phyloP scores from a whole-genome alignment of 2,329 filamentous ascomycete species.

The Sarocladiaceae sp. region DNA sequence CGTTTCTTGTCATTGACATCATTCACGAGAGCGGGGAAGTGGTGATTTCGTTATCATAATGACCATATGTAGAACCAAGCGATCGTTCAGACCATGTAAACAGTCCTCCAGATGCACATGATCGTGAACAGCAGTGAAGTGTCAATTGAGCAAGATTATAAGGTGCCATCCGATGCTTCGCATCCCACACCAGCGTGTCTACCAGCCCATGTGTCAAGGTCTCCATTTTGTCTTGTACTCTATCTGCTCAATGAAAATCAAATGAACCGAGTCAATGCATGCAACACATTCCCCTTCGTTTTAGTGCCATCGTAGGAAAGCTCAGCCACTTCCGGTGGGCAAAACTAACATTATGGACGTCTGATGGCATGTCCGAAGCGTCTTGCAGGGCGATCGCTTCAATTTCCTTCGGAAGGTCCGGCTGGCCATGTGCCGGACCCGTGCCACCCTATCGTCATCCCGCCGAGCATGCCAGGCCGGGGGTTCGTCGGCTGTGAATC shows the following conservation, averaged over 20 bases:
- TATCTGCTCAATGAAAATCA: neutral
- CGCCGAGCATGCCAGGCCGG: neutral
- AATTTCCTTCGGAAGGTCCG: neutral
- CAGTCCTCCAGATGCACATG: neutral
- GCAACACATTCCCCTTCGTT: neutral
- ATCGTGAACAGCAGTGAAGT: neutral
- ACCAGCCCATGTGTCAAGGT: no score
- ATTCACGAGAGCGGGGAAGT: neutral
- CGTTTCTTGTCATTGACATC: neutral
- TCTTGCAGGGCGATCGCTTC: neutral
- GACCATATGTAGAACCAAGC: slow-evolving; percentile 1
- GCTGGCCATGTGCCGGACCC: neutral
- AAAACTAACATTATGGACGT: no score
- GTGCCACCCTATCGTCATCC: neutral
- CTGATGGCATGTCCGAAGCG: no score
- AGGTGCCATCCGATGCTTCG: no score
- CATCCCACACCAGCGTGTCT: no score
- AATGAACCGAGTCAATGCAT: neutral
- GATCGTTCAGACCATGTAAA: neutral
- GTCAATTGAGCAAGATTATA: no score
- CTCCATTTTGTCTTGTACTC: neutral
- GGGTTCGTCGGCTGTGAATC: slow-evolving; percentile 1
- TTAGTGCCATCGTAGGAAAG: neutral
- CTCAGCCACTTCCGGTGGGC: no score
- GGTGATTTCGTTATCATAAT: neutral